Base-by-base conservation (phyloP, 2,329 filamentous ascomycete genomes). In the Amesomyces nigricolor region DNA sequence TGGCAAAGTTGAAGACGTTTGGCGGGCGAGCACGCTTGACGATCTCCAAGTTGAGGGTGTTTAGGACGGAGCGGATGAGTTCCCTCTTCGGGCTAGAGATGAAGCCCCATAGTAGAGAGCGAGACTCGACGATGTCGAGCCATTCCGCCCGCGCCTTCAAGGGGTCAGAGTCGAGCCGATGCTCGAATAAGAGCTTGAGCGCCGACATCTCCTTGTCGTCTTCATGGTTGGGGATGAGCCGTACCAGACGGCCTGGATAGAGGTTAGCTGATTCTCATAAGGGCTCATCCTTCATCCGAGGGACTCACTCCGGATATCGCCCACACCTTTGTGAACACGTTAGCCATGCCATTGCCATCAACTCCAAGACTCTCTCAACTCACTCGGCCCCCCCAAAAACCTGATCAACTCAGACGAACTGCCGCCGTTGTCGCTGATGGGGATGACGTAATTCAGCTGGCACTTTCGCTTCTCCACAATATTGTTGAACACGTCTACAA, bases 401-500 rank as follows among this genome's bases (percentile, higher is more conserved):
- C 94, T 82, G 62, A 96, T 95, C 65, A 96, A 76, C 74, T 97
- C 92, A 44, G 89, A 95, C 2, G 91, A 95, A 64, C 89, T 95
- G 39, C 92, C 92, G 47, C 92, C 92, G 71, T 97, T 97, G 73
- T 97, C 92, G 62, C 88, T 94, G 68, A 96, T 96, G 37, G 92
- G 92, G 51, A 97, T 95, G 57, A 96, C 84, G 70, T 95, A 95
- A 71, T 83, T 89, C 42, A 95, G 73, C 2, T 79, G 75, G 66
- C 86, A 87, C 40, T 79, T 72, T 59, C 87, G 88, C 63, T 79
- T 85, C 59, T 84, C 72, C 11, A 81, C 77, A 35, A 88, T 76
- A 16, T 75, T 73, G 63, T 81, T 86, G 72, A 96, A 96, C 10
- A 96, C 88, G 68, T 96, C 92, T 40, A 96, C 92, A 5, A 96